Percentiles rank a stretch among this genome's conserved stretches.
Conservation (phyloP, 2,329 filamentous ascomycete species). For the Cladosporium cucumerinum region DNA sequence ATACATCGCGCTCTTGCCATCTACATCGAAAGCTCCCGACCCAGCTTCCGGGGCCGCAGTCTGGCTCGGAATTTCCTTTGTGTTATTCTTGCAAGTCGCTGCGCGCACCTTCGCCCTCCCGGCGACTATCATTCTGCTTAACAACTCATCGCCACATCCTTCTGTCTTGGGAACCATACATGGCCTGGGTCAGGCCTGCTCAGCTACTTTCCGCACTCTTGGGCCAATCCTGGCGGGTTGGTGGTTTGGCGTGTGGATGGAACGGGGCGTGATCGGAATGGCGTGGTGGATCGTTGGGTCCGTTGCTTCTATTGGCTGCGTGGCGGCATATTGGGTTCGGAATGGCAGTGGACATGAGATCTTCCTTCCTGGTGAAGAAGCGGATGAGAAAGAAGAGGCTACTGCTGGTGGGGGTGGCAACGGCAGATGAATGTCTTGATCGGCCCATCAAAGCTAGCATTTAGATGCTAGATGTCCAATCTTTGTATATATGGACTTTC, state of each 20-base stretch:
- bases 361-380: slow-evolving; percentile 48
- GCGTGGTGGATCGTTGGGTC: slow-evolving; percentile 57
- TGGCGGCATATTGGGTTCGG: slow-evolving; percentile 58
- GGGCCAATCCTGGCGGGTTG: slow-evolving; percentile 55
- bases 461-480: background rate
- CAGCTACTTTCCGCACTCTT: slow-evolving; percentile 53
- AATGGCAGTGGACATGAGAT: slow-evolving; percentile 64
- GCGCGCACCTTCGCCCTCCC: slow-evolving; percentile 67
- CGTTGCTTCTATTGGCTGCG: slow-evolving; percentile 56
- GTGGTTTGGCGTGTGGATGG: slow-evolving; percentile 53
- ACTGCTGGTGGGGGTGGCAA: slow-evolving; percentile 30
- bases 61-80: slow-evolving; percentile 63
- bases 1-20: slow-evolving; percentile 67
- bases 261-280: slow-evolving; percentile 53
- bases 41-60: slow-evolving; percentile 55
- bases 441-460: background rate
- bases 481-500: background rate
- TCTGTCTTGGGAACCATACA: slow-evolving; percentile 57
- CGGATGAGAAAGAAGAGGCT: slow-evolving; percentile 27
- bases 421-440: slow-evolving; percentile 22
- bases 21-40: slow-evolving; percentile 43
- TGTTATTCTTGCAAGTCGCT: slow-evolving; percentile 66
- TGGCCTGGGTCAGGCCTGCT: slow-evolving; percentile 56
- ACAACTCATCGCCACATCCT: slow-evolving; percentile 56
- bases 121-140: slow-evolving; percentile 55